Base-by-base conservation (phyloP, 2,329 filamentous ascomycete genomes). In the Penicillium palitans region DNA sequence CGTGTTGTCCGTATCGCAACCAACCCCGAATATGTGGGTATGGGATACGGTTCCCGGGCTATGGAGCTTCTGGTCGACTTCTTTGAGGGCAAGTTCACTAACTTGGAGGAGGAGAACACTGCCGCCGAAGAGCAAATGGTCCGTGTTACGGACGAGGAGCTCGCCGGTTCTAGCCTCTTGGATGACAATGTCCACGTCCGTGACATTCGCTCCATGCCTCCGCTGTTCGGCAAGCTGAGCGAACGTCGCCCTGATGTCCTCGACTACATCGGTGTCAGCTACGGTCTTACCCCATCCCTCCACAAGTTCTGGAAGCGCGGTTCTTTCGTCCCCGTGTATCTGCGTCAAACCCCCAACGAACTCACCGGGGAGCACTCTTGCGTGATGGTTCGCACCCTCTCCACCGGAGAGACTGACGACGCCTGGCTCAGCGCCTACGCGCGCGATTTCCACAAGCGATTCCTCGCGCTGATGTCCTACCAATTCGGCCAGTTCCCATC, bases 221-320 rank as follows among this genome's bases (percentile, higher is more conserved):
- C 96, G 0, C 83, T 99, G 2, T 98, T 99, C 70, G 85, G 92
- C 12, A 93, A 93, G 68, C 81, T 99, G 31, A 86, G 89, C 0
- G 92, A 99, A 76, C 87, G 90, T 63, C 87, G 87, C 57, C 89
- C 95, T 0, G 88, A 90, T 45, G 79, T 80, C 6, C 85, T 99
- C 7, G 95, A 99, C 76, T 99, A 98, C 70, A 77, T 99, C 17
- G 95, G 96, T 71, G 96, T 99, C 50, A 96, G 91, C 70, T 99
- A 96, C 73, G 96, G 95, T 53, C 81, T 99, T 57, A 99, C 95
- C 0, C 83, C 87, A 40, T 83, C 86, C 15, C 85, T 99, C 15
- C 95, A 96, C 79, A 96, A 91, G 71, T 99, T 99, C 81, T 99
- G 95, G 95, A 96, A 97, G 78, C 89, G 90, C 37, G 86, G 89